Evolutionary conservation across 495 filamentous ascomycete genomes (phyloP).

Genomic region (Penicillium antarcticum): DNA sequence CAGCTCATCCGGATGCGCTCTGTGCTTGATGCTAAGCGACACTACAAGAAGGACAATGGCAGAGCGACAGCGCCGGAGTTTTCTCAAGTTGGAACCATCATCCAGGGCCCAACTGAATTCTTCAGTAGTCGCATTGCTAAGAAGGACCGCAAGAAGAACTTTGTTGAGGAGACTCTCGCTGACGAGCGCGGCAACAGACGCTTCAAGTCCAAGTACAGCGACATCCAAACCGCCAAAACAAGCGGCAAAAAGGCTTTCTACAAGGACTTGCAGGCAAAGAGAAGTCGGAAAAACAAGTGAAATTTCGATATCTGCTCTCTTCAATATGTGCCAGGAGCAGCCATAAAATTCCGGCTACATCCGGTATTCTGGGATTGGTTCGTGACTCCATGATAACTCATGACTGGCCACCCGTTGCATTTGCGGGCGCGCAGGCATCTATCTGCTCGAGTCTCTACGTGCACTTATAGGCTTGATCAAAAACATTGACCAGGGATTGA

Average conservation of each 20-base stretch:
- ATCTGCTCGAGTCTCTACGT: no score
- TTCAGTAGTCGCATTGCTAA: constrained; percentile 73
- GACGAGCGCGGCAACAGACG: constrained; percentile 54
- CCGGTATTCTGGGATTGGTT: not conserved
- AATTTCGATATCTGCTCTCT: not conserved
- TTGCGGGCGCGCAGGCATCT: no score
- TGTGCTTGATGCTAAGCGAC: constrained; percentile 82
- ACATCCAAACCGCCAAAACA: constrained; percentile 62
- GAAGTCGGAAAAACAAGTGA: constrained; percentile 41
- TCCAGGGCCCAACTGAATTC: constrained; percentile 87
- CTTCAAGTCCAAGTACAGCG: constrained; percentile 68
- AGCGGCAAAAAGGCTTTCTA: constrained; percentile 74
- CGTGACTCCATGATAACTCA: no score
- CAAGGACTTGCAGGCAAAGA: constrained; percentile 59
- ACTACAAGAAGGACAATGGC: constrained; percentile 81
- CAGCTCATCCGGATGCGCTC: constrained; percentile 84
- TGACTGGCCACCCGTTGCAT: no score
- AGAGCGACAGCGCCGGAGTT: constrained; percentile 69
- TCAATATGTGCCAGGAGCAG: not conserved
- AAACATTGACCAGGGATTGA: constrained; percentile 31
- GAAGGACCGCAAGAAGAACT: constrained; percentile 83
- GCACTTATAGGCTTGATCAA: constrained; percentile 7
- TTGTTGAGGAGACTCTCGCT: constrained; percentile 83
- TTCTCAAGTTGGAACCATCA: constrained; percentile 83
- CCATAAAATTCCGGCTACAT: no score